phyloP scores from a whole-genome alignment of 179 eudicot species.

The Corrigiola litoralis region DNA sequence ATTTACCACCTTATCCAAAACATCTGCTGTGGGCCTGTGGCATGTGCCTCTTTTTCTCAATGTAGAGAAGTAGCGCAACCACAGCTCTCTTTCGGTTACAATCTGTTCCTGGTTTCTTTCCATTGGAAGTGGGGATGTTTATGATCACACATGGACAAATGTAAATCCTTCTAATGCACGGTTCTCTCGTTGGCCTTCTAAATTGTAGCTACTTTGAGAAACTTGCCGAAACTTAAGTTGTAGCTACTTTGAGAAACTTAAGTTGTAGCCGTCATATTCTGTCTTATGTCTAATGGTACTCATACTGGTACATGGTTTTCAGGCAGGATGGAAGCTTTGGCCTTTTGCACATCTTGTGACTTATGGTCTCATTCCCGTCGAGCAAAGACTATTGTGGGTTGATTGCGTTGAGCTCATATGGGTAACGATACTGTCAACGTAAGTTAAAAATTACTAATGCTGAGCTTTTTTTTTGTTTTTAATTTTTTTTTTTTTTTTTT shows the following conservation, averaged over 20 bases:
- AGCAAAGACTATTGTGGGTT: conserved; percentile 96
- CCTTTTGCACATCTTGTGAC: conserved; percentile 91
- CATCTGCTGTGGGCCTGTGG: background rate
- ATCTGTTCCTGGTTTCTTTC: background rate
- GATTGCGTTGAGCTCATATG: conserved; percentile 91
- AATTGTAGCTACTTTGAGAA: too few relatives aligned
- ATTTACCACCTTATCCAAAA: background rate
- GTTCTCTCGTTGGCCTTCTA: too few relatives aligned
- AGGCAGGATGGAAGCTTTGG: conserved; percentile 99
- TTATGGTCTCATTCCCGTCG: conserved; percentile 81
- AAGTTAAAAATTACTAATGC: conserved; percentile 19
- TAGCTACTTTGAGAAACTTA: background rate
- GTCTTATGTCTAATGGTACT: background rate
- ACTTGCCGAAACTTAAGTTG: too few relatives aligned
- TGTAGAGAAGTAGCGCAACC: background rate
- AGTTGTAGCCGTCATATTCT: background rate
- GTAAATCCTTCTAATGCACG: too few relatives aligned
- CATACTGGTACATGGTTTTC: conserved; percentile 17
- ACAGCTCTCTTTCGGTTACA: background rate
- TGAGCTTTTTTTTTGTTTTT: background rate
- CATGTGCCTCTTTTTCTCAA: background rate
- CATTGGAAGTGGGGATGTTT: background rate
- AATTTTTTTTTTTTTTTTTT: background rate
- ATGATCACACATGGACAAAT: too few relatives aligned
- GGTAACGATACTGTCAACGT: conserved; percentile 98